Percentiles rank a stretch among this genome's conserved stretches.
Evolutionary conservation across 2,329 filamentous ascomycete species (phyloP).

Genomic region (Botrytis hyacinthi): DNA sequence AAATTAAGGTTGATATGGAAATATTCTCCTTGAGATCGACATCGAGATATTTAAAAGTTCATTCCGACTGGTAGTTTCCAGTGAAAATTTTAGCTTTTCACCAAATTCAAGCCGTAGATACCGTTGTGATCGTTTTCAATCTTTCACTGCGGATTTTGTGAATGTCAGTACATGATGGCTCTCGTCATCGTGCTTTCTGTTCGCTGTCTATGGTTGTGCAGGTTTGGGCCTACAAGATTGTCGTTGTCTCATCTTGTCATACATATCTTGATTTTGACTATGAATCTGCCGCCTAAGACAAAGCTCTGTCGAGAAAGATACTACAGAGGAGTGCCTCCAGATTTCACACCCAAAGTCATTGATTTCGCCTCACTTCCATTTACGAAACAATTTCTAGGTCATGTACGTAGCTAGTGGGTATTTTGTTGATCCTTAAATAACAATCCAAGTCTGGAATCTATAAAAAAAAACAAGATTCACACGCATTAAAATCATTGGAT

Average conservation of each 20-base stretch:
- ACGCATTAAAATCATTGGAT: no score
- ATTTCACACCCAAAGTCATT: background rate
- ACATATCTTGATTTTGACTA: background rate
- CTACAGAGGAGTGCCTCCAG: accelerated
- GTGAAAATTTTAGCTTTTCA: accelerated
- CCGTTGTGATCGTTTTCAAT: background rate
- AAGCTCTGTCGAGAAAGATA: accelerated
- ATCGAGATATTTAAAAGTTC: background rate
- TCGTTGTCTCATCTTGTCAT: accelerated
- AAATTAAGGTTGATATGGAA: background rate
- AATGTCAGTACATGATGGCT: accelerated
- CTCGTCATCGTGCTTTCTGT: background rate
- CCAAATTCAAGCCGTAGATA: background rate
- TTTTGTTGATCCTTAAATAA: background rate
- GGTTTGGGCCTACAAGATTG: accelerated
- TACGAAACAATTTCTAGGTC: no score
- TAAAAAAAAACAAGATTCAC: no score
- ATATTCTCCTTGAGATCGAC: background rate
- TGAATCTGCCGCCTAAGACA: accelerated
- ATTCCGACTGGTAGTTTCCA: background rate
- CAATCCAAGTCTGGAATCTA: background rate
- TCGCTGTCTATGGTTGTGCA: background rate
- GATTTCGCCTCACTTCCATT: background rate
- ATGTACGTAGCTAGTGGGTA: accelerated
- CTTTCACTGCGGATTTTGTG: background rate